phyloP scores from a whole-genome alignment of 805 yeast genomes.

The Danielozyma ontarioensis region DNA sequence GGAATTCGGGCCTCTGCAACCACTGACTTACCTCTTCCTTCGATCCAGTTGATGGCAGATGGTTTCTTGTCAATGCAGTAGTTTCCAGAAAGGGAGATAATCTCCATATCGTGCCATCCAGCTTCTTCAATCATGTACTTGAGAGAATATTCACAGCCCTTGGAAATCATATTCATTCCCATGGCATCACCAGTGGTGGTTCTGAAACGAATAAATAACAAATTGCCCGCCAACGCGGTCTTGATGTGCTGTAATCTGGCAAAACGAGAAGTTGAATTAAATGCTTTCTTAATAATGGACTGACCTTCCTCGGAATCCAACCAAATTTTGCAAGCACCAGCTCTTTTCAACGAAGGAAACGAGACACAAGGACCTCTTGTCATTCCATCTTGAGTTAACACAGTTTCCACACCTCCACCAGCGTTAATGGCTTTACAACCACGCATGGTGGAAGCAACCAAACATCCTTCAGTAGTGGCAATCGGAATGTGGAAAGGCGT shows the following conservation, averaged over 20 bases:
- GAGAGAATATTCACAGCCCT: constrained; percentile 89
- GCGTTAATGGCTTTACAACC: constrained; percentile 97
- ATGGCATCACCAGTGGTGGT: constrained; percentile 99
- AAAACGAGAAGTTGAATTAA: constrained; percentile 94
- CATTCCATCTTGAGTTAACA: constrained; percentile 95
- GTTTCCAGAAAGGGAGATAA: constrained; percentile 92
- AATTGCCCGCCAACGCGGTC: constrained; percentile 91
- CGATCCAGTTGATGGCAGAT: constrained; percentile 98
- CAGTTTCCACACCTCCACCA: constrained; percentile 94
- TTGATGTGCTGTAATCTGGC: constrained; percentile 89
- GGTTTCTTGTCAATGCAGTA: constrained; percentile 97
- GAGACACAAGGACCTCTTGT: constrained; percentile 98
- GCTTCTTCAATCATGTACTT: constrained; percentile 79
- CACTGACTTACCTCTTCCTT: constrained; percentile 97
- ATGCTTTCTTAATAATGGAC: constrained; percentile 72
- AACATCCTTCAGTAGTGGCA: constrained; percentile 99
- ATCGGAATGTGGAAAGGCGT: constrained; percentile 87
- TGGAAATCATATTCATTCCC: constrained; percentile 99
- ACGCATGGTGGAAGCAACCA: constrained; percentile 97
- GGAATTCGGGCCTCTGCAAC: constrained; percentile 96
- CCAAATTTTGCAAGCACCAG: constrained; percentile 95
- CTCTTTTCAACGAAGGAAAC: constrained; percentile 75
- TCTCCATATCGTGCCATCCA: constrained; percentile 92
- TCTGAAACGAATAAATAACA: constrained; percentile 83
- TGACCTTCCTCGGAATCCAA: constrained; percentile 95